Evolutionary conservation across 73 alveolate species (phyloP).

Genomic region (Paramecium tetraurelia): DNA sequence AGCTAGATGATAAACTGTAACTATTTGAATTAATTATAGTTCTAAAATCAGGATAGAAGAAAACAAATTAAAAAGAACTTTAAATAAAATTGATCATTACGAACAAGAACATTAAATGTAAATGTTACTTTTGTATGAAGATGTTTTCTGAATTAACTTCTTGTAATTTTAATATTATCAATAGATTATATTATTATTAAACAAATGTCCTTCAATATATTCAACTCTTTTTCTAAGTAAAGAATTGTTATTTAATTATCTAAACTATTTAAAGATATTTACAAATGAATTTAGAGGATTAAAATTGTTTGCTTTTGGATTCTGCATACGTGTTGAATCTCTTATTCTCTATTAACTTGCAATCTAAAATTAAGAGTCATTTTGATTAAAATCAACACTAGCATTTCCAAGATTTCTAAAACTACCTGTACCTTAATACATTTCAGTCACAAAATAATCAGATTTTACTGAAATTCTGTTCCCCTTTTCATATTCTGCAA

Average conservation of each 20-base stretch:
- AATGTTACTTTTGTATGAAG: background rate
- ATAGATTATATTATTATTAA: background rate
- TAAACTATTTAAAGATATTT: background rate
- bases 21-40: background rate
- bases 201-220: background rate
- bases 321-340: background rate
- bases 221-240: background rate
- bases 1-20: slow-evolving; percentile 55
- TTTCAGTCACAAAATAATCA: background rate
- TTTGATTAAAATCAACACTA: background rate
- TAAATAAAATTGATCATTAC: background rate
- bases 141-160: background rate
- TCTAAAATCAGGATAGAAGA: background rate
- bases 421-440: background rate
- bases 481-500: background rate
- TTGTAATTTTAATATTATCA: background rate
- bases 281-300: background rate
- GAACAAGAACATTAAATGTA: background rate
- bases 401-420: background rate
- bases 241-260: background rate
- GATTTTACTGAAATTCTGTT: background rate
- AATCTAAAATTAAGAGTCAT: background rate
- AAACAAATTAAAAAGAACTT: background rate
- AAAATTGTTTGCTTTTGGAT: background rate
- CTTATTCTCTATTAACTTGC: background rate